phyloP scores from a whole-genome alignment of 2,329 filamentous ascomycete species.

The Stagonosporopsis cucurbitacearum region DNA sequence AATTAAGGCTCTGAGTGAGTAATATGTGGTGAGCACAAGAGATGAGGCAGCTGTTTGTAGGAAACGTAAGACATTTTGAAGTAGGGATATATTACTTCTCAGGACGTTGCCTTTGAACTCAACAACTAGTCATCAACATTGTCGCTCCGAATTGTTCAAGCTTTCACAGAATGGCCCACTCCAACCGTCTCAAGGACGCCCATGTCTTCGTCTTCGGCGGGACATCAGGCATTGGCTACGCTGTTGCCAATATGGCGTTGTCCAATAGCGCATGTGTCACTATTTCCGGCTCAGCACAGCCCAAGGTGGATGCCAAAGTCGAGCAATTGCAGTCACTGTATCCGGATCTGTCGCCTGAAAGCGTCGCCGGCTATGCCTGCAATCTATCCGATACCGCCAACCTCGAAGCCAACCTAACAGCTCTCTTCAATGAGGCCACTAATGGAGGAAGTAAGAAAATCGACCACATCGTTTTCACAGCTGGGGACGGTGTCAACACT shows the following conservation, averaged over 20 bases:
- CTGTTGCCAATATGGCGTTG: conserved; percentile 64
- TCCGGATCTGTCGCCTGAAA: conserved; percentile 22
- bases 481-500: conserved; percentile 31
- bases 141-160: background rate
- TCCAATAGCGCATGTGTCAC: conserved; percentile 63
- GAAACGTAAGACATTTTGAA: background rate
- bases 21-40: background rate
- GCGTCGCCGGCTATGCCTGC: conserved; percentile 34
- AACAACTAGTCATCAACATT: too few relatives aligned
- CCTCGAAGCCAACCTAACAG: conserved; percentile 37
- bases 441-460: conserved; percentile 36
- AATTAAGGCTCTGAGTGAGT: background rate
- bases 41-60: background rate
- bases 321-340: conserved; percentile 54
- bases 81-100: background rate
- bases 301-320: conserved; percentile 59
- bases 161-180: conserved; percentile 38
- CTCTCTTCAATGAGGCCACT: conserved; percentile 38
- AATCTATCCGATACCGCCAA: conserved; percentile 37
- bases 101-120: background rate
- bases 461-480: conserved; percentile 42
- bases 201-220: conserved; percentile 69
- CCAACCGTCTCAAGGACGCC: conserved; percentile 57
- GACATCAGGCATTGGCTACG: conserved; percentile 69
- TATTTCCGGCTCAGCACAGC: conserved; percentile 64